phyloP scores from a whole-genome alignment of 2,329 filamentous ascomycete genomes.

The Sarocladium brachiariae region DNA sequence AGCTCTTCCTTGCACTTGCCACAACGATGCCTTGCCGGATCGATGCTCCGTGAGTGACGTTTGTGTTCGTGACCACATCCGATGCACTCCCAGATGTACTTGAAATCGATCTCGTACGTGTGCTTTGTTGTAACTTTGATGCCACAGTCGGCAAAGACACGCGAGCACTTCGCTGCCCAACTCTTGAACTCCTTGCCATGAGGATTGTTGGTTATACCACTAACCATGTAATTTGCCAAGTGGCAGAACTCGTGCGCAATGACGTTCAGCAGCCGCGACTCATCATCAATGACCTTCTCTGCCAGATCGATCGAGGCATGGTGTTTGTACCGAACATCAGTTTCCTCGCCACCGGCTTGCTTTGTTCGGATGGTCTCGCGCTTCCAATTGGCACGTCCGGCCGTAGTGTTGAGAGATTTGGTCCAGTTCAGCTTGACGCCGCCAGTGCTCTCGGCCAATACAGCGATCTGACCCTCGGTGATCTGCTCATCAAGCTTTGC shows the following conservation, averaged over 20 bases:
- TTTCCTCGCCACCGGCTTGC: slow-evolving; percentile 17
- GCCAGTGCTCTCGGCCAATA: slow-evolving; percentile 56
- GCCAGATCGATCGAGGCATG: slow-evolving; percentile 84
- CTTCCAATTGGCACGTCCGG: slow-evolving; percentile 68
- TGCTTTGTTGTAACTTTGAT: slow-evolving; percentile 86
- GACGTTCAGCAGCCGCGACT: slow-evolving; percentile 75
- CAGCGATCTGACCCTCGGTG: slow-evolving; percentile 50
- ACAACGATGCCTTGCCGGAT: slow-evolving; percentile 64
- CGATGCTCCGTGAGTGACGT: slow-evolving; percentile 79
- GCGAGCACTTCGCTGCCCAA: slow-evolving; percentile 55
- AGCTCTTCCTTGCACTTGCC: slow-evolving; percentile 66
- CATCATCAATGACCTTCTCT: slow-evolving; percentile 76
- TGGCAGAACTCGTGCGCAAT: slow-evolving; percentile 98
- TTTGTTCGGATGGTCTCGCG: slow-evolving; percentile 44
- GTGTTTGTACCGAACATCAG: slow-evolving; percentile 33
- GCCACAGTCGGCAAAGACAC: slow-evolving; percentile 51
- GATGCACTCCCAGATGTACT: slow-evolving; percentile 78
- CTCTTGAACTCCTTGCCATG: slow-evolving; percentile 80
- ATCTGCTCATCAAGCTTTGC: slow-evolving; percentile 60
- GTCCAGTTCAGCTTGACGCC: slow-evolving; percentile 68
- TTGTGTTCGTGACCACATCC: slow-evolving; percentile 67
- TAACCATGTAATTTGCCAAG: slow-evolving; percentile 84
- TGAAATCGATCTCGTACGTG: slow-evolving; percentile 82
- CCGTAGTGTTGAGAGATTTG: slow-evolving; percentile 73
- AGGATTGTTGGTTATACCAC: slow-evolving; percentile 64